Evolutionary conservation across 352 stramenopile species (phyloP), one percentile per base, ranked within the genome.

Genomic region (Phytophthora agathidicida): DNA sequence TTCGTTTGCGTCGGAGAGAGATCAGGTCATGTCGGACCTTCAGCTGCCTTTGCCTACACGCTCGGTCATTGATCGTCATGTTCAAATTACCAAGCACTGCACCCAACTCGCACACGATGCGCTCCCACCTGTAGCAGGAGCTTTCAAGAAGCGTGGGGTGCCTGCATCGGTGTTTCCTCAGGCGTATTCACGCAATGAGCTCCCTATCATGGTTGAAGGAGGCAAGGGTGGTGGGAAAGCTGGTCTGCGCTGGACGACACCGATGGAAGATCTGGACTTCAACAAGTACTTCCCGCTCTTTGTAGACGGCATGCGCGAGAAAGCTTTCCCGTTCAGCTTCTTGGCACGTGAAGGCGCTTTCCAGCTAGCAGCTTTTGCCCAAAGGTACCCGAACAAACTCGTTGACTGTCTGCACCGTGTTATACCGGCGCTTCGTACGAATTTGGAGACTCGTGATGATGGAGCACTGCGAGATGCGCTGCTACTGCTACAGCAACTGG

Each of bases 201-300:
- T 90, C 8, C 80, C 80, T 7, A 87, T 90, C 50, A 87, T 88
- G 78, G 63, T 88, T 30, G 74, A 90, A 61, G 76, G 77, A 3
- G 80, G 76, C 30, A 82, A 87, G 32, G 35, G 61, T 3, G 53
- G 53, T 13, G 54, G 61, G 5, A 70, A 60, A 33, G 30, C 61
- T 23, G 80, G 71, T 17, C 50, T 90, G 5, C 73, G 75, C 2
- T 91, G 78, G 79, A 88, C 68, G 5, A 48, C 84, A 24, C 65
- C 83, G 36, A 65, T 93, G 26, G 68, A 70, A 36, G 70, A 68
- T 42, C 65, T 97, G 37, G 88, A 97, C 70, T 97, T 93, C 50
- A 43, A 67, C 30, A 90, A 91, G 54, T 90, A 96, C 62, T 80
- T 98, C 13, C 93, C 93, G 24, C 69, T 98, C 14, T 98, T 98